phyloP scores from a whole-genome alignment of 495 filamentous ascomycete species.

The Chlorociboria aeruginascens region DNA sequence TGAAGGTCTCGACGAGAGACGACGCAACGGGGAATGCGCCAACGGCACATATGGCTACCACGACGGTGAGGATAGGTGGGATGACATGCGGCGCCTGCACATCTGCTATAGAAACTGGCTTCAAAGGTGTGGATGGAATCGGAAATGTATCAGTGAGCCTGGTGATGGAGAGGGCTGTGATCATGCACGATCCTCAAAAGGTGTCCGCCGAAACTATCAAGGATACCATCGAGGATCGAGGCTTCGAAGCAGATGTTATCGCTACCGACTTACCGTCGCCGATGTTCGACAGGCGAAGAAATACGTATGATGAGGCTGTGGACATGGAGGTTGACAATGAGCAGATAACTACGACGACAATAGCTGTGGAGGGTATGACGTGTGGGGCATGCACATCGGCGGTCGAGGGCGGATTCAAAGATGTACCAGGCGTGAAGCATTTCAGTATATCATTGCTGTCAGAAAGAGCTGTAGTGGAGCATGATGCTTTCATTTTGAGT shows the following conservation, averaged over 20 bases:
- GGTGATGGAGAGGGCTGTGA: conserved; percentile 83
- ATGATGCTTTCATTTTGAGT: conserved; percentile 60
- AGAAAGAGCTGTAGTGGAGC: conserved; percentile 79
- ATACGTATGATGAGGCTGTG: conserved; percentile 20
- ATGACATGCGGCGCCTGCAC: conserved; percentile 96
- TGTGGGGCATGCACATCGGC: conserved; percentile 93
- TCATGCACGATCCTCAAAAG: conserved; percentile 72
- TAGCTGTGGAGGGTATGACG: conserved; percentile 89
- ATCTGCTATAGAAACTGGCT: conserved; percentile 72
- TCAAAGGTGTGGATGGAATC: conserved; percentile 67
- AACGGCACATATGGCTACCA: conserved; percentile 52
- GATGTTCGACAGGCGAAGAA: conserved; percentile 20
- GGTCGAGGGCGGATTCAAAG: conserved; percentile 71
- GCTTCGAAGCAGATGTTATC: conserved; percentile 89
- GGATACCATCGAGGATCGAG: conserved; percentile 84
- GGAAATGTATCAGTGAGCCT: conserved; percentile 80
- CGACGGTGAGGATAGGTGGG: conserved; percentile 74
- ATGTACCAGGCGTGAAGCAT: conserved; percentile 62
- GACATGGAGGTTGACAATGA: conserved; percentile 17
- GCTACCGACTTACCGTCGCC: conserved; percentile 58
- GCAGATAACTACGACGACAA: conserved; percentile 53
- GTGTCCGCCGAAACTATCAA: conserved; percentile 61
- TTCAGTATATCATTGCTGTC: conserved; percentile 92
- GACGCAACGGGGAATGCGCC: conserved; percentile 17
- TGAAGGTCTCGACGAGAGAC: conserved; percentile 30